phyloP scores from a whole-genome alignment of 768 basidiomycete species.

The Rhodotorula paludigena region DNA sequence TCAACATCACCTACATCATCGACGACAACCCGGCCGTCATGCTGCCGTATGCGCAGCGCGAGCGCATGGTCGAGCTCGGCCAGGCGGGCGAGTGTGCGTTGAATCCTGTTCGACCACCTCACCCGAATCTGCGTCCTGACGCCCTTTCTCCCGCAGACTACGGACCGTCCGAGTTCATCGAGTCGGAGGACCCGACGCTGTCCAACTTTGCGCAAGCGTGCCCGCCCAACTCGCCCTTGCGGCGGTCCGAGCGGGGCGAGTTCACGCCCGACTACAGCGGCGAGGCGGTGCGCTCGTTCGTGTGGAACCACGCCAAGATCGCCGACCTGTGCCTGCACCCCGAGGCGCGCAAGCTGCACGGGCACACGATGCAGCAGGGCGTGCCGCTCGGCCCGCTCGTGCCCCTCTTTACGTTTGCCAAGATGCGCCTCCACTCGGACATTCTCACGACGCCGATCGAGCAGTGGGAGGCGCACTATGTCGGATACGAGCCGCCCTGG shows the following conservation, averaged over 20 bases:
- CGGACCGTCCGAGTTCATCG: conserved; percentile 41
- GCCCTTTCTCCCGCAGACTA: too few relatives aligned
- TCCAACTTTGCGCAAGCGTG: conserved; percentile 43
- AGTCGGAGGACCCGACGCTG: conserved; percentile 35
- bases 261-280: conserved; percentile 31
- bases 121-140: too few relatives aligned
- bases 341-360: conserved; percentile 41
- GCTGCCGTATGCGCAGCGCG: conserved; percentile 40
- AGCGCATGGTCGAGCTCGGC: conserved; percentile 41
- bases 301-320: conserved; percentile 39
- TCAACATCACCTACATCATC: conserved; percentile 43
- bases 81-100: conserved; percentile 41
- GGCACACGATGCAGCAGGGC: conserved; percentile 40
- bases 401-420: conserved; percentile 79
- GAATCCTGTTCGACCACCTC: too few relatives aligned
- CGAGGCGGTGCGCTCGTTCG: conserved; percentile 39
- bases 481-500: conserved; percentile 45
- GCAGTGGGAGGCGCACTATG: conserved; percentile 58
- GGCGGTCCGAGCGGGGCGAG: conserved; percentile 41
- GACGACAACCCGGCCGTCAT: conserved; percentile 43
- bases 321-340: conserved; percentile 43
- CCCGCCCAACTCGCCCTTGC: conserved; percentile 41
- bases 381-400: conserved; percentile 40
- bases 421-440: conserved; percentile 74
- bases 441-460: conserved; percentile 94